Base-by-base conservation (phyloP, 23 red algal species). In the Gracilaria caudata region DNA sequence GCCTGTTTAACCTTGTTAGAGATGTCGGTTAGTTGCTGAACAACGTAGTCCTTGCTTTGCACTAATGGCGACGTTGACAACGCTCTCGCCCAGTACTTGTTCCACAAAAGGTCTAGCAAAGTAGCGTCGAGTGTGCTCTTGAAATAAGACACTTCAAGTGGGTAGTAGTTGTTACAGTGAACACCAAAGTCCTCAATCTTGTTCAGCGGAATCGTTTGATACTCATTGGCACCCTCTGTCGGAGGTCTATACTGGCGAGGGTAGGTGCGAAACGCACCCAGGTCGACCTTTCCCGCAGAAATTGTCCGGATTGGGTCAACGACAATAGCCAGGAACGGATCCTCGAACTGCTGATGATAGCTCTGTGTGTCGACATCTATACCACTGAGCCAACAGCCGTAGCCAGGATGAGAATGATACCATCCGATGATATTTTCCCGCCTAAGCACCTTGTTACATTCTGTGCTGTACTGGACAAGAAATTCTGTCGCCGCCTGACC, bases 321-420 rank as follows among this genome's bases (percentile, higher is more conserved):
- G 0, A 99, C 93, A 44, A 99, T 93, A 2, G 93, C 93, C 58
- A 99, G 33, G 58, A 92, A 99, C 47, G 97, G 97, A 19, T 95
- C 97, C 46, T 91, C 80, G 74, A 65, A 90, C 44, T 82, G 65
- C 40, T 99, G 97, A 75, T 94, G 77, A 7, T 34, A 68, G 23
- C 38, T 82, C 78, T 99, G 97, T 9, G 92, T 99, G 17, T 85
- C 46, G 0, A 95, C 92, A 32, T 99, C 97, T 49, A 95, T 95
- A 20, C 97, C 92, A 23, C 84, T 91, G n/a, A 99, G 88, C 97
- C 97, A 99, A 80, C 97, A 99, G 8, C 97, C 97, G 37, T 99
- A 99, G 0, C 94, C 97, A 38, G 92, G 97, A 87, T 99, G 97
- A 0, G 93, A 93, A 61, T 95, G 97, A 71, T 99, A 99, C 97